These are phyloP conservation scores for Citrus reticulata DNA, from an alignment of 345 rosid species.

Conservation along the genomic window DNA sequence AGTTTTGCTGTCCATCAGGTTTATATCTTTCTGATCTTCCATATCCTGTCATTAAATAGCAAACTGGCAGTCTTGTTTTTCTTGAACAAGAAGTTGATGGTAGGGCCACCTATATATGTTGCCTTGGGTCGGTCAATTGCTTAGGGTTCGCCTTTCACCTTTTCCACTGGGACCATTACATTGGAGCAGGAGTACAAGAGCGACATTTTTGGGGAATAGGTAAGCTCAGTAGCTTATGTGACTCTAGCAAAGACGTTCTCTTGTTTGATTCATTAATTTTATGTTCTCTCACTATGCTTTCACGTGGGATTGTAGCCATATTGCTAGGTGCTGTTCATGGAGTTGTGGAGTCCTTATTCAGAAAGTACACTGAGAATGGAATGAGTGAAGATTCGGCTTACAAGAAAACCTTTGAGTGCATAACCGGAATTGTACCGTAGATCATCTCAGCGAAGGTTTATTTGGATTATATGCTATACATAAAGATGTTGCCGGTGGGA, in stretches of 20 bases:
- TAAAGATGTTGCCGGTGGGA: conserved; percentile 45
- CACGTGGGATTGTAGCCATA: conserved; percentile 55
- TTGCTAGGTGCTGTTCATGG: conserved; percentile 89
- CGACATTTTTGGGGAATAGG: conserved; percentile 60
- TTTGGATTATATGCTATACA: conserved; percentile 11
- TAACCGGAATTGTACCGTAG: conserved; percentile 65
- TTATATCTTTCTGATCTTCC: background rate
- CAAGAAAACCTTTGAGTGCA: conserved; percentile 88
- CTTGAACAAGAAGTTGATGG: conserved; percentile 52
- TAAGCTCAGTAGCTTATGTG: conserved; percentile 23
- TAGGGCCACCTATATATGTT: conserved; percentile 46
- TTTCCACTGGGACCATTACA: conserved; percentile 35
- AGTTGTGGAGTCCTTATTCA: conserved; percentile 72
- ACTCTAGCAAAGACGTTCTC: conserved; percentile 6
- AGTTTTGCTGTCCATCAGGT: conserved; percentile 44
- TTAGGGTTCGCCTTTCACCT: conserved; percentile 60
- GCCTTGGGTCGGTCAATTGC: conserved; percentile 71
- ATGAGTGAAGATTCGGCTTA: conserved; percentile 74
- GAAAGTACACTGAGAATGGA: conserved; percentile 74
- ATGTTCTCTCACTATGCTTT: background rate
- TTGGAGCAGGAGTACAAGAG: conserved; percentile 61
- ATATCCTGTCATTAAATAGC: background rate
- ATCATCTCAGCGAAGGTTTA: conserved; percentile 55
- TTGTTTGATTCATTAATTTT: background rate
- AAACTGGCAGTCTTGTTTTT: background rate